These are phyloP conservation scores for Coemansia sp. DNA, from an alignment of 192 early-diverging fungal genomes.

Conservation along the genomic window DNA sequence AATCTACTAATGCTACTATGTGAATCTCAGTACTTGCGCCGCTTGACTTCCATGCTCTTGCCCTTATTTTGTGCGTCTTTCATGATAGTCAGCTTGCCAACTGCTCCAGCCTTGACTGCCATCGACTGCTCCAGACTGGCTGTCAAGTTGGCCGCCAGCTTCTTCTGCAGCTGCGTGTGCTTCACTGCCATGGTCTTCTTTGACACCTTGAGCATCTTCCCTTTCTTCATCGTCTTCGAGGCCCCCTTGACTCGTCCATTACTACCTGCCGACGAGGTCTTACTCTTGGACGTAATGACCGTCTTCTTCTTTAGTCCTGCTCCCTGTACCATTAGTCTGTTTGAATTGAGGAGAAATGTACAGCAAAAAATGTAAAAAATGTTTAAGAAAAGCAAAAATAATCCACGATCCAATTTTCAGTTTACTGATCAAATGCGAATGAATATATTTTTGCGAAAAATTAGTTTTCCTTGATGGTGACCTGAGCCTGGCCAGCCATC, in stretches of 20 bases:
- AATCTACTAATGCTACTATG: not conserved
- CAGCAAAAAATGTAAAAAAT: not conserved
- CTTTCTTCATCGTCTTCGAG: slow-evolving; percentile 22
- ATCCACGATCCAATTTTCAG: too few species aligned
- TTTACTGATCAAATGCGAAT: too few species aligned
- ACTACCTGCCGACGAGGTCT: not conserved
- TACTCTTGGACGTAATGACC: slow-evolving; percentile 22
- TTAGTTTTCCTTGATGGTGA: slow-evolving; percentile 31
- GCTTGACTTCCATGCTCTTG: slow-evolving; percentile 48
- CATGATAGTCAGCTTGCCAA: slow-evolving; percentile 74
- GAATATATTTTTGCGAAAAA: too few species aligned
- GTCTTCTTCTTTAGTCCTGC: slow-evolving; percentile 39
- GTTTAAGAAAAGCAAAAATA: not conserved
- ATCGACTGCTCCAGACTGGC: slow-evolving; percentile 55
- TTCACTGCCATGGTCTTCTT: slow-evolving; percentile 32
- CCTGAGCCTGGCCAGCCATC: slow-evolving; percentile 29
- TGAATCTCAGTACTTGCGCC: slow-evolving; percentile 50
- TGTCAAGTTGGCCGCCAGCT: slow-evolving; percentile 43
- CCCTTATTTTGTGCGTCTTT: slow-evolving; percentile 58
- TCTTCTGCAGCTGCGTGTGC: slow-evolving; percentile 43
- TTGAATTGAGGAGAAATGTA: slow-evolving; percentile 4
- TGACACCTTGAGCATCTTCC: slow-evolving; percentile 39
- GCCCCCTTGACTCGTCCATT: not conserved
- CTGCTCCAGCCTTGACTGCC: slow-evolving; percentile 66
- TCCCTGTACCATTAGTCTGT: slow-evolving; percentile 42